phyloP scores from a whole-genome alignment of 345 rosid species.

The Cardamine chenopodiifolia region DNA sequence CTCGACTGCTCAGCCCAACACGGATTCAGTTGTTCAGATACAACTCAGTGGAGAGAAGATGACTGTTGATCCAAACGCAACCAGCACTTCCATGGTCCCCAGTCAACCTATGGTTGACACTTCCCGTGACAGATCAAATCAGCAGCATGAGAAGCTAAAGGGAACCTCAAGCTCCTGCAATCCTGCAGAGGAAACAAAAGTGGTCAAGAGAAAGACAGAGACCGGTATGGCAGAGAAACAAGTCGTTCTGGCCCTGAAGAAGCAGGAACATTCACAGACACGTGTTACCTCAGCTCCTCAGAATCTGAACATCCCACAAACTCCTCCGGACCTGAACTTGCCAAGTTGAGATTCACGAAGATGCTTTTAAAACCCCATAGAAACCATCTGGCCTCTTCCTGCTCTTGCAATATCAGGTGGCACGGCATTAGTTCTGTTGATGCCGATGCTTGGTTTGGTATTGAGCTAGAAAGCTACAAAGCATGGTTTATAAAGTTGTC shows the following conservation, averaged over 20 bases:
- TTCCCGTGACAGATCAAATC: conserved; percentile 31
- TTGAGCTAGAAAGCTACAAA: neutral
- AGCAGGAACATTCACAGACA: conserved; percentile 20
- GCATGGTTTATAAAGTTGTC: conserved; percentile 3
- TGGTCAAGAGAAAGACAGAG: conserved; percentile 30
- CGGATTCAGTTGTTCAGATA: conserved; percentile 7
- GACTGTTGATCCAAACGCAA: conserved; percentile 22
- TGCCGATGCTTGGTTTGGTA: neutral
- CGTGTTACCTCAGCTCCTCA: conserved; percentile 16
- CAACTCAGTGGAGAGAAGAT: conserved; percentile 16
- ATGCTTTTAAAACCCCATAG: neutral
- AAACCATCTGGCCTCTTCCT: neutral
- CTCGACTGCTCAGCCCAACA: neutral
- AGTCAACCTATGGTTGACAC: conserved; percentile 5
- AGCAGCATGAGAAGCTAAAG: conserved; percentile 33
- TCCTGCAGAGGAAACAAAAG: conserved; percentile 33
- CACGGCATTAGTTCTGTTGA: neutral
- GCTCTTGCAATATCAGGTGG: neutral
- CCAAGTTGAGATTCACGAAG: conserved; percentile 26
- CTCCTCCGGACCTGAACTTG: conserved; percentile 35
- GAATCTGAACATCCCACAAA: conserved; percentile 11
- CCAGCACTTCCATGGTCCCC: conserved; percentile 10
- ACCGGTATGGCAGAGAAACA: conserved; percentile 25
- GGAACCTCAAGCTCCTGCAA: conserved; percentile 32
- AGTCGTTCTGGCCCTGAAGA: conserved; percentile 35